These are phyloP conservation scores for Amanita muscaria DNA, from an alignment of 768 basidiomycete species.

Conservation along the genomic window DNA sequence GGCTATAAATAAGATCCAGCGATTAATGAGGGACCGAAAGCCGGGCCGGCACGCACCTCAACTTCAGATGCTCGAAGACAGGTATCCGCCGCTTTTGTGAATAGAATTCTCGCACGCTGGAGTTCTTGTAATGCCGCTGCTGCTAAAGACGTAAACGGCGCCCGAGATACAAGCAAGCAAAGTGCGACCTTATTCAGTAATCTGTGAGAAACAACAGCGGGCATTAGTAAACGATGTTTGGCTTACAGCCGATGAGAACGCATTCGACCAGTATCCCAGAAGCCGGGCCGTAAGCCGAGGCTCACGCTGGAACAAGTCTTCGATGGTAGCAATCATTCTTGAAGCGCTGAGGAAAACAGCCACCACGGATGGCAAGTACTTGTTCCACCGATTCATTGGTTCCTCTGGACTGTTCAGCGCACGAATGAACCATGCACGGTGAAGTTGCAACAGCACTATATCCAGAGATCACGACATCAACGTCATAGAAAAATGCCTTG, in stretches of 20 bases:
- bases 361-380: constrained; percentile 61
- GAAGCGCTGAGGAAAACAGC: constrained; percentile 59
- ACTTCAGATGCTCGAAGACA: constrained; percentile 40
- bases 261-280: constrained; percentile 45
- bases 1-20: constrained; percentile 30
- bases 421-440: constrained; percentile 59
- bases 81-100: constrained; percentile 34
- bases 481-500: neutral
- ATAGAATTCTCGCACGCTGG: constrained; percentile 36
- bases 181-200: constrained; percentile 32
- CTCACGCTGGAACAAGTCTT: constrained; percentile 47
- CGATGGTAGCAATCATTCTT: constrained; percentile 52
- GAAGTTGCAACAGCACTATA: constrained; percentile 56
- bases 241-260: constrained; percentile 44
- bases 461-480: neutral
- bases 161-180: constrained; percentile 49
- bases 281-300: constrained; percentile 50
- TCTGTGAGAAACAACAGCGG: no score
- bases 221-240: no score
- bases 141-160: constrained; percentile 57
- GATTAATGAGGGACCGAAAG: neutral
- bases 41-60: constrained; percentile 25
- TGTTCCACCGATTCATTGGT: constrained; percentile 52
- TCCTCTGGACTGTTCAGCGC: constrained; percentile 50
- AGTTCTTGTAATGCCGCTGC: constrained; percentile 58